phyloP scores from a whole-genome alignment of 306 rosid species.

The Senna siamea region DNA sequence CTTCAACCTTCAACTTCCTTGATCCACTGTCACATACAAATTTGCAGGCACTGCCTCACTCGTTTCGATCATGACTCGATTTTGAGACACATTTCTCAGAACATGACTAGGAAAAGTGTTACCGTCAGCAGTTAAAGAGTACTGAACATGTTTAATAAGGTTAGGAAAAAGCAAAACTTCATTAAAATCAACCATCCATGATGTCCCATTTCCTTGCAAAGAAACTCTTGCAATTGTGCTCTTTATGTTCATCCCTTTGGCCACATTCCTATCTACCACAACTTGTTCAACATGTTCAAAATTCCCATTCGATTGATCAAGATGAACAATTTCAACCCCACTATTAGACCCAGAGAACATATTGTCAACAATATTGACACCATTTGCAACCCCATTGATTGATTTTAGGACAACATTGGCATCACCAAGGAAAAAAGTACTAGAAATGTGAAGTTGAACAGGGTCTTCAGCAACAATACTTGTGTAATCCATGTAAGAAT shows the following conservation, averaged over 20 bases:
- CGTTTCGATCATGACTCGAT: conserved; percentile 65
- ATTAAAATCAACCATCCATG: conserved; percentile 68
- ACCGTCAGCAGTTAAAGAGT: conserved; percentile 49
- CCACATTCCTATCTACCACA: conserved; percentile 76
- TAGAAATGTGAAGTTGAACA: conserved; percentile 69
- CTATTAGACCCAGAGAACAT: conserved; percentile 70
- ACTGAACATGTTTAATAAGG: conserved; percentile 67
- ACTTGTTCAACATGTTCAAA: conserved; percentile 66
- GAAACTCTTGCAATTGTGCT: conserved; percentile 60
- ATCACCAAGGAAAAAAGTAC: conserved; percentile 85
- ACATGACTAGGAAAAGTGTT: conserved; percentile 60
- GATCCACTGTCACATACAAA: conserved; percentile 69
- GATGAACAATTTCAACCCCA: conserved; percentile 62
- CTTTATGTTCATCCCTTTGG: conserved; percentile 69
- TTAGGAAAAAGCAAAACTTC: conserved; percentile 67
- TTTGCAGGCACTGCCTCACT: conserved; percentile 47
- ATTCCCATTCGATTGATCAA: conserved; percentile 62
- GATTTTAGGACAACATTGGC: conserved; percentile 74
- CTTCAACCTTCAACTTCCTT: conserved; percentile 43
- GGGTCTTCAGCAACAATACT: conserved; percentile 91
- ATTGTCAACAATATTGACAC: conserved; percentile 79
- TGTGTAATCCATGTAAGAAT: conserved; percentile 86
- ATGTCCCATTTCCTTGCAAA: conserved; percentile 62
- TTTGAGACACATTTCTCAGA: conserved; percentile 64
- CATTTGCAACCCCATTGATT: conserved; percentile 61